These are phyloP conservation scores for Volutella citrinella DNA, from an alignment of 2,329 filamentous ascomycete genomes.

Conservation along the genomic window DNA sequence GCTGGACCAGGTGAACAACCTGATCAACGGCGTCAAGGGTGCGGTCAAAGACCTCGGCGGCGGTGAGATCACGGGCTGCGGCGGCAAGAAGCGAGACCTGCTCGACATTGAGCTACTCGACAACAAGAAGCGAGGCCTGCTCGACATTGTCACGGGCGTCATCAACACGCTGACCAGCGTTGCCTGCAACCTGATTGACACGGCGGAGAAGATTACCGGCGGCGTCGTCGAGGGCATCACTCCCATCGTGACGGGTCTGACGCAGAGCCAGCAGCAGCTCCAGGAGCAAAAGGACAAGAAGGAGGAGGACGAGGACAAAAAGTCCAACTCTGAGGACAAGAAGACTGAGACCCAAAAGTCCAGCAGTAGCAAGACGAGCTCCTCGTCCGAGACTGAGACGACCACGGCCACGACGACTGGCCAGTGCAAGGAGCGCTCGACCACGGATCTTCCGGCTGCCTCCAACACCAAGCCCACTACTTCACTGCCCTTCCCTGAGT, in stretches of 20 bases:
- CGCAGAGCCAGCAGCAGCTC: conserved; percentile 6
- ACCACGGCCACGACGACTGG: conserved; percentile 2
- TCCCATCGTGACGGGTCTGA: conserved; percentile 5
- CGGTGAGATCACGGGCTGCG: conserved; percentile 2
- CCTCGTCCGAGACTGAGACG: not conserved
- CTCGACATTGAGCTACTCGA: too few species aligned
- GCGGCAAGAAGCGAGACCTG: too few species aligned
- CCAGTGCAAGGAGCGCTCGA: conserved; percentile 1
- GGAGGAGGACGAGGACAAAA: conserved; percentile 7
- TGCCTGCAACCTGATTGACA: conserved; percentile 1
- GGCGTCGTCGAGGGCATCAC: conserved; percentile 7
- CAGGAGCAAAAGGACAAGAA: conserved; percentile 11
- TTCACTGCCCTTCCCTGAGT: not conserved
- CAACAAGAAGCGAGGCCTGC: conserved; percentile 5
- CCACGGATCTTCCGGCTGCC: not conserved
- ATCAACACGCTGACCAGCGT: conserved; percentile 8
- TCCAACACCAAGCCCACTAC: not conserved
- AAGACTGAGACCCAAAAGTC: conserved; percentile 3
- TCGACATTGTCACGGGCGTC: conserved; percentile 1
- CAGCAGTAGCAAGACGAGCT: not conserved
- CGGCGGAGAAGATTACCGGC: conserved; percentile 5
- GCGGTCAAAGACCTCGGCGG: conserved; percentile 8
- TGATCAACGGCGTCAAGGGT: conserved; percentile 8
- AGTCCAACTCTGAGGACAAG: too few species aligned
- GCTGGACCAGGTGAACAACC: conserved; percentile 9